Percentiles rank a stretch among this genome's conserved stretches.
Conservation (phyloP, 352 stramenopile genomes). For the Phytophthora pseudosyringae region DNA sequence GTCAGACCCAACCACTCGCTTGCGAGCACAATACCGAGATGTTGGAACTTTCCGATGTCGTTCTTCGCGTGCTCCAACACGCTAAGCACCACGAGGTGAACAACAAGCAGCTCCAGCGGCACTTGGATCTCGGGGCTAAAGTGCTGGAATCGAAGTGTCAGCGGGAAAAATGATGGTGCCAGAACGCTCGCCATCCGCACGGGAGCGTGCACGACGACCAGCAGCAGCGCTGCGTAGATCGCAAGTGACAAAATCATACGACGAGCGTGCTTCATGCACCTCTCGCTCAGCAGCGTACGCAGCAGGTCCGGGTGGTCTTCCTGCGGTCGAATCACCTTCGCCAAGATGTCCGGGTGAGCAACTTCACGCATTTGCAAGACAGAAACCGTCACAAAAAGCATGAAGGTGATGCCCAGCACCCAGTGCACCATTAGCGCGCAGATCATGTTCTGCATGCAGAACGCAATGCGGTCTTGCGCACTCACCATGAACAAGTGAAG, state of each 20-base stretch:
- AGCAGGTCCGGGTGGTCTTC: constrained; percentile 97
- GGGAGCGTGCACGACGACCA: constrained; percentile 90
- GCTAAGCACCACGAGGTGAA: constrained; percentile 95
- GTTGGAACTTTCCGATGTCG: constrained; percentile 80
- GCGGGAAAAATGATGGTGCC: constrained; percentile 65
- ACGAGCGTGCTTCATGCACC: constrained; percentile 91
- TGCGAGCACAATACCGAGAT: constrained; percentile 64
- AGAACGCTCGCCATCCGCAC: constrained; percentile 67
- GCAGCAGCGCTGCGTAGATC: constrained; percentile 92
- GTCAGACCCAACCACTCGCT: constrained; percentile 70
- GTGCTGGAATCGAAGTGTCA: constrained; percentile 92
- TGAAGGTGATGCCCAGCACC: constrained; percentile 98
- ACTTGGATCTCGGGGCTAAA: constrained; percentile 95
- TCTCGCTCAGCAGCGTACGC: constrained; percentile 95
- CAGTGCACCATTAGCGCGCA: constrained; percentile 96
- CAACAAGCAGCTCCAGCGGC: constrained; percentile 94
- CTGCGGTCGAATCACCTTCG: constrained; percentile 91
- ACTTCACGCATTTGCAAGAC: constrained; percentile 96
- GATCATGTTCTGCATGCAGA: constrained; percentile 90
- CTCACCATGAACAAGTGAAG: constrained; percentile 89
- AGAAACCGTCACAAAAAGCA: constrained; percentile 97
- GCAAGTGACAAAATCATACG: constrained; percentile 93
- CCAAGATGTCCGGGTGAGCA: constrained; percentile 92
- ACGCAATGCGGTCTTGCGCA: constrained; percentile 73
- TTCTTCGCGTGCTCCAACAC: constrained; percentile 94